phyloP scores from a whole-genome alignment of 352 stramenopile genomes.

The Phytophthora fragariaefolia region DNA sequence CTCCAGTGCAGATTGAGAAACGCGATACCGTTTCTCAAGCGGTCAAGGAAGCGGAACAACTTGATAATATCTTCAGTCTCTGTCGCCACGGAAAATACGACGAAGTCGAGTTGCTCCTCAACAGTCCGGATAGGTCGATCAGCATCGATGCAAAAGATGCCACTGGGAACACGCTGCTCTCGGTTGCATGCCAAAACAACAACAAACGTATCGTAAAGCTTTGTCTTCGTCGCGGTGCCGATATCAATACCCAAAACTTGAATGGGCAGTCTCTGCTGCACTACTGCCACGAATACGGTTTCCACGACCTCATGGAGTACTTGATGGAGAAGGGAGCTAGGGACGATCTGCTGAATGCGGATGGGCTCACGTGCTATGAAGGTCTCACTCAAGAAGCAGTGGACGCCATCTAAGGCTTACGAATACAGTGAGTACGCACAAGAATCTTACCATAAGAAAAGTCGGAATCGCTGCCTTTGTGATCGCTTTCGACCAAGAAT shows the following conservation, averaged over 20 bases:
- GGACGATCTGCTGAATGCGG: conserved; percentile 91
- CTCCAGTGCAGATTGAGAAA: conserved; percentile 44
- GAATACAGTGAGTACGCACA: conserved; percentile 1
- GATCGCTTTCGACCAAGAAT: neutral
- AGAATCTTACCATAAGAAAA: no score
- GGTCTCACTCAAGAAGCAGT: conserved; percentile 89
- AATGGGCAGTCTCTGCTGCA: conserved; percentile 94
- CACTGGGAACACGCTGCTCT: conserved; percentile 94
- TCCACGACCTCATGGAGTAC: conserved; percentile 95
- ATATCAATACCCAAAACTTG: conserved; percentile 94
- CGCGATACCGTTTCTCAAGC: conserved; percentile 81
- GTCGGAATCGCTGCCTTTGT: neutral
- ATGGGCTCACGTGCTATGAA: conserved; percentile 96
- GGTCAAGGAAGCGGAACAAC: conserved; percentile 87
- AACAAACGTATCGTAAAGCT: conserved; percentile 97
- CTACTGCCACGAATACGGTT: conserved; percentile 95
- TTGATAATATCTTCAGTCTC: conserved; percentile 91
- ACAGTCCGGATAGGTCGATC: conserved; percentile 91
- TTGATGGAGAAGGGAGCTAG: conserved; percentile 95
- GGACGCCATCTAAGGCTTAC: conserved; percentile 57
- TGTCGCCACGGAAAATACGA: conserved; percentile 92
- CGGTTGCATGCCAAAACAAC: conserved; percentile 95
- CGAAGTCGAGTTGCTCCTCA: conserved; percentile 85
- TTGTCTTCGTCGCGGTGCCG: conserved; percentile 90
- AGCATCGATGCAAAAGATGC: conserved; percentile 93